Evolutionary conservation across 2,329 filamentous ascomycete genomes (phyloP).

Genomic region (Periconia sp.): DNA sequence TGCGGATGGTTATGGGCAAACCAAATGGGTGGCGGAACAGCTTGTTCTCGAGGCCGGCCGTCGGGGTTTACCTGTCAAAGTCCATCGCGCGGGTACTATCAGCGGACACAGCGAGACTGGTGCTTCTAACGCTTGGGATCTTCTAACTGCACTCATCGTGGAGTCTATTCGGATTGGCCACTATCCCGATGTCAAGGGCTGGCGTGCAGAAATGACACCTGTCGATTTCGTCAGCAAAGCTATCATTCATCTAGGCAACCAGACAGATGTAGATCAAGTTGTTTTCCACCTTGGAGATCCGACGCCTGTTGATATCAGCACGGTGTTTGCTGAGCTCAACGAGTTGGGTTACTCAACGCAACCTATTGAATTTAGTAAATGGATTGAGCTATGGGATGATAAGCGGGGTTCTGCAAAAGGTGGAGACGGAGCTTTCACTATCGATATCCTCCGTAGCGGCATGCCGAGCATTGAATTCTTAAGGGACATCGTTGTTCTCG

Average conservation of each 20-base stretch:
- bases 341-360: constrained; percentile 72
- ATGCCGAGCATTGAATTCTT: constrained; percentile 77
- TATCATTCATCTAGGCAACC: constrained; percentile 69
- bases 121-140: constrained; percentile 76
- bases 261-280: constrained; percentile 62
- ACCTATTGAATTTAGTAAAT: constrained; percentile 69
- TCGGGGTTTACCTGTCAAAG: constrained; percentile 69
- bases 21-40: constrained; percentile 80
- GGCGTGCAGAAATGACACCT: constrained; percentile 82
- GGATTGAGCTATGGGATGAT: constrained; percentile 73
- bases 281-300: constrained; percentile 77
- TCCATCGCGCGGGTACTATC: constrained; percentile 75
- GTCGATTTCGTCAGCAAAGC: constrained; percentile 79
- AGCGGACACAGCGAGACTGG: constrained; percentile 75
- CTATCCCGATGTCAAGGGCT: constrained; percentile 70
- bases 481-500: constrained; percentile 70
- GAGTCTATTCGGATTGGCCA: constrained; percentile 74
- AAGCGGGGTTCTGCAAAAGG: constrained; percentile 65
- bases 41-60: constrained; percentile 69
- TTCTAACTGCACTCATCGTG: constrained; percentile 74
- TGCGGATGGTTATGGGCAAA: constrained; percentile 74
- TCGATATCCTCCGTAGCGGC: constrained; percentile 76
- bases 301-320: constrained; percentile 65
- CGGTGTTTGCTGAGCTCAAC: constrained; percentile 65
- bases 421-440: constrained; percentile 72